A percentile compares a stretch with the other conserved stretches of the same genome.
These are phyloP conservation scores for Saraca asoca DNA, from an alignment of 331 rosid genomes.

Conservation along the genomic window DNA sequence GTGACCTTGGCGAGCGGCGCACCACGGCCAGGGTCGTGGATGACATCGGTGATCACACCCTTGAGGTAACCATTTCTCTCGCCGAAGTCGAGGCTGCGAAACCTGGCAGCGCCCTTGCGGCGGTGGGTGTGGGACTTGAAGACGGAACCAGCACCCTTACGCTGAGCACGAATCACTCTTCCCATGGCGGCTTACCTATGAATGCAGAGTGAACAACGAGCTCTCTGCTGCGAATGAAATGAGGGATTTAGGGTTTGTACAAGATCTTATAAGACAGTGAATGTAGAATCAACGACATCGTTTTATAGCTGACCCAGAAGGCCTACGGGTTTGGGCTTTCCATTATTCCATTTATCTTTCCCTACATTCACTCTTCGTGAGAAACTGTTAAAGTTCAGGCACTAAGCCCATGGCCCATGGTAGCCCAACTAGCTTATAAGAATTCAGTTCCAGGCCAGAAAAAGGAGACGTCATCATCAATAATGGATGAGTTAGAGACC, in stretches of 20 bases:
- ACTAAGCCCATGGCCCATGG: too few relatives aligned
- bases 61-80: conserved; percentile 69
- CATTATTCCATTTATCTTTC: too few relatives aligned
- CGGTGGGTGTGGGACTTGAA: conserved; percentile 83
- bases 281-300: neutral
- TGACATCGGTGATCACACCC: conserved; percentile 58
- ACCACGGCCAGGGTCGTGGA: conserved; percentile 79
- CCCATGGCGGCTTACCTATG: conserved; percentile 43
- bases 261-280: neutral
- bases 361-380: too few relatives aligned
- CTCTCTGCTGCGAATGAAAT: neutral
- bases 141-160: conserved; percentile 82
- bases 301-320: neutral
- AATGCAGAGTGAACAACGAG: neutral
- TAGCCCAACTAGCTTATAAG: too few relatives aligned
- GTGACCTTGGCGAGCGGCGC: conserved; percentile 69
- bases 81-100: conserved; percentile 69
- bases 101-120: conserved; percentile 68
- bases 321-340: too few relatives aligned
- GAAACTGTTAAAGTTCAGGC: too few relatives aligned
- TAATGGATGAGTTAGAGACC: too few relatives aligned
- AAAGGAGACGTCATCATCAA: too few relatives aligned
- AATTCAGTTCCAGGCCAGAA: too few relatives aligned
- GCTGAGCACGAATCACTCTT: conserved; percentile 74
- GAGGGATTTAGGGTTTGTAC: neutral